Percentiles rank a stretch among this genome's conserved stretches.
phyloP scores from a whole-genome alignment of 352 stramenopile species.

The Pythium brachiatum region DNA sequence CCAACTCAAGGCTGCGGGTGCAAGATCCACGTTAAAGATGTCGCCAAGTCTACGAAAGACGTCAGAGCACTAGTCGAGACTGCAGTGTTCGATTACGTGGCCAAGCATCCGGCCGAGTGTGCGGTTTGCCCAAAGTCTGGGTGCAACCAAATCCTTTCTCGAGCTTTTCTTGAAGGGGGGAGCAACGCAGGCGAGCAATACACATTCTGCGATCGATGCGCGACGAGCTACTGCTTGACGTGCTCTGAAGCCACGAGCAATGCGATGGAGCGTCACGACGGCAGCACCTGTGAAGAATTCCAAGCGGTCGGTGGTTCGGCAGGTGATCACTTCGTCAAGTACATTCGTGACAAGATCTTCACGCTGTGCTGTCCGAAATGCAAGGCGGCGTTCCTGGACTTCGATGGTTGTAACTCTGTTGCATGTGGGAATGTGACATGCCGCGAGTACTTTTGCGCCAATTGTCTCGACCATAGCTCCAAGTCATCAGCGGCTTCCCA shows the following conservation, averaged over 20 bases:
- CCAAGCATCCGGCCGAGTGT: conserved; percentile 8
- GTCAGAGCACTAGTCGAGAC: conserved; percentile 11
- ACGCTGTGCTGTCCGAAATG: conserved; percentile 25
- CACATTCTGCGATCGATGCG: conserved; percentile 17
- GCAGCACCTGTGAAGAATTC: conserved; percentile 16
- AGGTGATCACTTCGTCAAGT: conserved; percentile 11
- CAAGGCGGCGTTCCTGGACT: conserved; percentile 25
- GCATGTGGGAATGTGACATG: conserved; percentile 22
- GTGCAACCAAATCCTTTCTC: conserved; percentile 22
- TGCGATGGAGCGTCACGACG: conserved; percentile 7
- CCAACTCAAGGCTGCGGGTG: conserved; percentile 2
- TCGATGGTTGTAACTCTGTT: conserved; percentile 23
- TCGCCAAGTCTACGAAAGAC: conserved; percentile 12
- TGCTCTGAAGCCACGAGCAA: conserved; percentile 7
- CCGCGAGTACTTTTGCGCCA: conserved; percentile 21
- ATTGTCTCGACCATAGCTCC: conserved; percentile 17
- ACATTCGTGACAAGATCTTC: conserved; percentile 23
- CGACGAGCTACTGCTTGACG: conserved; percentile 17
- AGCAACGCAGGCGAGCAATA: not conserved
- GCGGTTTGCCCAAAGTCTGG: conserved; percentile 17
- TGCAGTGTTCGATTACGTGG: conserved; percentile 22
- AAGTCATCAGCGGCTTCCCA: conserved; percentile 6
- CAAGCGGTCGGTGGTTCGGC: not conserved
- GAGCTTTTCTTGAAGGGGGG: not conserved
- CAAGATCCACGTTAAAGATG: conserved; percentile 11